Evolutionary conservation across 108 stramenopile genomes (phyloP), one percentile per base, ranked within the genome.

Genomic region (Discostella pseudostelligera): DNA sequence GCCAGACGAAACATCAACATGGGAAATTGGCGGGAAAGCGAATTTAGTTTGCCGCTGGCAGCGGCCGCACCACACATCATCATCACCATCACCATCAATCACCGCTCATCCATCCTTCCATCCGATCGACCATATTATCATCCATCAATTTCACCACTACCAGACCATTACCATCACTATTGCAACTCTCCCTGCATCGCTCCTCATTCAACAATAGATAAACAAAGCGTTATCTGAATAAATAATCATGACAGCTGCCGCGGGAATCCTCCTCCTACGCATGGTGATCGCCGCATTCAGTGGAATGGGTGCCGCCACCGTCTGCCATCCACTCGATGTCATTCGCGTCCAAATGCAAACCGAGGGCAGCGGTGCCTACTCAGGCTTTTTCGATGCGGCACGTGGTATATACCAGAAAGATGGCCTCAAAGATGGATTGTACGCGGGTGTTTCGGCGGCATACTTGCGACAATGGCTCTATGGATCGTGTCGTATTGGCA

Each of bases 341-440:
- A 75, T 87, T 54, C 72, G 84, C 17, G 84, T 85, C 12, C 87
- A 87, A 58, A 85, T 87, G 84, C 87, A 87, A 75, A 87, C 87
- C 9, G 79, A 80, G 39, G 83, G 83, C 3, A 21, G 43, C 21
- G 32, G 3, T 5, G 69, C 72, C 29, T 69, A 74, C 59, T 36
- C 24, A 1, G 66, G 71, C 11, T 54, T 84, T 24, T 11, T 65
- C 17, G 82, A 85, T 24, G 81, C 80, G 17, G 84, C 77, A 7
- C 29, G 19, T 12, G 50, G 66, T 42, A 79, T 85, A 36, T 70
- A 75, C 51, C 25, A 64, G 43, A 73, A 71, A 4, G 77, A 81
- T 37, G 80, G 83, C 1, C 44, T 84, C 36, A 57, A 51, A 22
- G 72, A 82, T 10, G 87, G 81, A 1, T 56, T 87, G 40, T 87